phyloP scores from a whole-genome alignment of 208 protist genomes.

The Naegleria fowleri region DNA sequence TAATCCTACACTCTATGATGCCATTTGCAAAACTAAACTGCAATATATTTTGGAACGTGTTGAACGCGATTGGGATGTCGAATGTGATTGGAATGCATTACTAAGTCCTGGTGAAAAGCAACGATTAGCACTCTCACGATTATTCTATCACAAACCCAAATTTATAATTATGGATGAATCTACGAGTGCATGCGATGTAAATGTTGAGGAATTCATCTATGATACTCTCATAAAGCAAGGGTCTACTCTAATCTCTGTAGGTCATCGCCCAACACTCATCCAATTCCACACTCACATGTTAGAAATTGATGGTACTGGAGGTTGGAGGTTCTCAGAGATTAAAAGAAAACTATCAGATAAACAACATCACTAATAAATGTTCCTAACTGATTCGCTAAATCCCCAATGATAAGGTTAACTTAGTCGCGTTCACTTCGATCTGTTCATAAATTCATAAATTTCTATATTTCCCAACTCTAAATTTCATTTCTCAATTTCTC shows the following conservation, averaged over 20 bases:
- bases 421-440: too few species aligned
- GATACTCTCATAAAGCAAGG: conserved; percentile 58
- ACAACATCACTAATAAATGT: too few species aligned
- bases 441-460: too few species aligned
- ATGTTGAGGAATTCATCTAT: conserved; percentile 45
- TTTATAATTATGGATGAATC: conserved; percentile 55
- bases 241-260: conserved; percentile 28
- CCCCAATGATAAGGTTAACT: too few species aligned
- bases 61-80: background rate
- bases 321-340: too few species aligned
- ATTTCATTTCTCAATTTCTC: background rate
- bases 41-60: background rate
- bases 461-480: too few species aligned
- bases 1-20: background rate
- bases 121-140: conserved; percentile 45
- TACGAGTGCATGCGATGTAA: conserved; percentile 49
- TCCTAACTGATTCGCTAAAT: too few species aligned
- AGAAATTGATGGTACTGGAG: conserved; percentile 55
- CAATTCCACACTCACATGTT: conserved; percentile 49
- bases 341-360: too few species aligned
- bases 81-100: background rate
- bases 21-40: background rate
- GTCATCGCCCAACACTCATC: conserved; percentile 26
- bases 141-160: conserved; percentile 50
- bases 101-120: conserved; percentile 14